Conservation (phyloP, 768 basidiomycete genomes). For the Mycena olivaceomarginata region DNA sequence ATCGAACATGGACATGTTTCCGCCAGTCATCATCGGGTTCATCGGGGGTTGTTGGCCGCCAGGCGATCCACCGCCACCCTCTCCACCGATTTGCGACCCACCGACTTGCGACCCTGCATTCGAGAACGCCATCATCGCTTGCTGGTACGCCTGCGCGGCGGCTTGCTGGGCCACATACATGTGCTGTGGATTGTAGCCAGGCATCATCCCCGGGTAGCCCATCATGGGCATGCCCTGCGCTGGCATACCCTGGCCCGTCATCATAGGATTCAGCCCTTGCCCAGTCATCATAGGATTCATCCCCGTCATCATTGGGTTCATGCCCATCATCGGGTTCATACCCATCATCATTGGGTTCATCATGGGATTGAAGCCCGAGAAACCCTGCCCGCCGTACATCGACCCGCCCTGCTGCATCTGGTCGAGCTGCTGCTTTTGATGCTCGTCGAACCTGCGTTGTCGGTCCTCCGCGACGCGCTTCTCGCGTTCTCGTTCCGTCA, state of each 20-base stretch:
- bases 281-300: slow-evolving; percentile 72
- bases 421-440: slow-evolving; percentile 92
- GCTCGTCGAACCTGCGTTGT: slow-evolving; percentile 93
- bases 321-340: slow-evolving; percentile 66
- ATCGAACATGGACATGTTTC: slow-evolving; percentile 73
- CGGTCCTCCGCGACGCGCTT: slow-evolving; percentile 94
- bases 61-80: slow-evolving; percentile 62
- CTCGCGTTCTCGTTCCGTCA: slow-evolving; percentile 97
- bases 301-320: slow-evolving; percentile 59
- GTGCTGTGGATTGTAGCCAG: slow-evolving; percentile 80
- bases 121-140: slow-evolving; percentile 91
- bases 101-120: slow-evolving; percentile 83
- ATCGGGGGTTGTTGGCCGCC: slow-evolving; percentile 61
- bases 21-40: slow-evolving; percentile 78
- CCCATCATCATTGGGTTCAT: slow-evolving; percentile 86
- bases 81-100: slow-evolving; percentile 51
- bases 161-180: slow-evolving; percentile 93
- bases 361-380: slow-evolving; percentile 78
- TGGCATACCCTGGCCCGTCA: slow-evolving; percentile 55
- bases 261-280: slow-evolving; percentile 61
- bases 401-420: slow-evolving; percentile 89
- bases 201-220: slow-evolving; percentile 78
- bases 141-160: slow-evolving; percentile 89
- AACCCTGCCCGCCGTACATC: slow-evolving; percentile 77
- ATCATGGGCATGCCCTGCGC: slow-evolving; percentile 50